Conservation (phyloP, 1,139 yeast species). For the Spathaspora sp. region DNA sequence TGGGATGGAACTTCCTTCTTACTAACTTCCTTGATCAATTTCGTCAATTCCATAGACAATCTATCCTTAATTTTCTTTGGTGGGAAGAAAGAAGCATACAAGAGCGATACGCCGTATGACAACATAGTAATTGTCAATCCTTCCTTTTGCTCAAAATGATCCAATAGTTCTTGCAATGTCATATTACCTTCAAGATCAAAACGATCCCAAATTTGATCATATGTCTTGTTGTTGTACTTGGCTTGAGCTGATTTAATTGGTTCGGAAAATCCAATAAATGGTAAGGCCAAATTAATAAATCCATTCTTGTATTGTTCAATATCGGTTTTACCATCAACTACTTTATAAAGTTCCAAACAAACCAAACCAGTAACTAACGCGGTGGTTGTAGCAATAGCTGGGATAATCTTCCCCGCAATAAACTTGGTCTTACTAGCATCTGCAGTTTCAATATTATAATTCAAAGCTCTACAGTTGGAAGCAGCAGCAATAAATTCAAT, state of each 20-base stretch:
- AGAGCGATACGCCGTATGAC: constrained; percentile 83
- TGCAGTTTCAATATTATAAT: constrained; percentile 80
- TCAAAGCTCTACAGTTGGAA: constrained; percentile 91
- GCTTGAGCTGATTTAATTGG: constrained; percentile 86
- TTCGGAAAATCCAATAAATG: constrained; percentile 95
- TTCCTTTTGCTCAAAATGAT: constrained; percentile 74
- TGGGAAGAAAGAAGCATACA: constrained; percentile 93
- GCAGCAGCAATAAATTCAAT: constrained; percentile 97
- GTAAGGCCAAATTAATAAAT: constrained; percentile 88
- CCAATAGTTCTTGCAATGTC: constrained; percentile 73
- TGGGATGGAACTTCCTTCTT: constrained; percentile 81
- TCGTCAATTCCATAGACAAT: constrained; percentile 62
- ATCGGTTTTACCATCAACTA: constrained; percentile 68
- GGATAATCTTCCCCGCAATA: constrained; percentile 92
- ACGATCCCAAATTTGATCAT: constrained; percentile 95
- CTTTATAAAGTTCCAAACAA: constrained; percentile 88
- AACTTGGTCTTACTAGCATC: constrained; percentile 77
- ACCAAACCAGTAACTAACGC: constrained; percentile 95
- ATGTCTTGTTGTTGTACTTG: constrained; percentile 74
- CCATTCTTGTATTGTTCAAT: constrained; percentile 94
- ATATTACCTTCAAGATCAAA: constrained; percentile 79
- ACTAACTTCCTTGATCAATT: constrained; percentile 76
- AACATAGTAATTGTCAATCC: constrained; percentile 89
- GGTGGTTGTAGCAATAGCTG: constrained; percentile 98
- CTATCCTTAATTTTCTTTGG: constrained; percentile 86